A percentile compares a stretch with the other conserved stretches of the same genome.
These are phyloP conservation scores for Hymenoscyphus fructigenus DNA, from an alignment of 2,329 filamentous ascomycete genomes.

Conservation along the genomic window DNA sequence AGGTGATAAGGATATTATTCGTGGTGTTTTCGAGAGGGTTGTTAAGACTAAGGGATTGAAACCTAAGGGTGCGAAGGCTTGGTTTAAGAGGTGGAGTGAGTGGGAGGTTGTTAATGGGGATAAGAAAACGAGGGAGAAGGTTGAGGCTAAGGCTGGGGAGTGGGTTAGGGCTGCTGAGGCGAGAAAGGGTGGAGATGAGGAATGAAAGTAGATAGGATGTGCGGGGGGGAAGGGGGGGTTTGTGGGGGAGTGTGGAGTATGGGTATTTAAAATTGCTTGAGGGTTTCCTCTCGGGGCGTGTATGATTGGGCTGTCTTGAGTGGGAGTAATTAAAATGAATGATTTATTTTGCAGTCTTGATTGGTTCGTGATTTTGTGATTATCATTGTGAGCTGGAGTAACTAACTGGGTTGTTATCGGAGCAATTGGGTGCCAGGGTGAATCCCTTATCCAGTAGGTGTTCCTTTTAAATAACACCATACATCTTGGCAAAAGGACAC, in stretches of 20 bases:
- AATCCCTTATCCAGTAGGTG: no score
- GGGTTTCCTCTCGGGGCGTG: not conserved
- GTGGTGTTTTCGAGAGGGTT: slow-evolving; percentile 81
- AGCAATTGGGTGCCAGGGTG: no score
- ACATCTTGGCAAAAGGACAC: no score
- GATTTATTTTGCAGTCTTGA: not conserved
- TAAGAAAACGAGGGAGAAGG: slow-evolving; percentile 66
- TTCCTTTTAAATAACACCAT: no score
- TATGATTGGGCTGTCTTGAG: not conserved
- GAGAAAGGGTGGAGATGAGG: slow-evolving; percentile 35
- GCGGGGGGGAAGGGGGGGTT: no score
- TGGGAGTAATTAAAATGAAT: not conserved
- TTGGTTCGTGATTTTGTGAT: no score
- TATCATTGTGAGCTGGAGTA: no score
- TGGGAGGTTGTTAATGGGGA: slow-evolving; percentile 79
- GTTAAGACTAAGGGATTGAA: slow-evolving; percentile 69
- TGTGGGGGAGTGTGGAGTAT: not conserved
- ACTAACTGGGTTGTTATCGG: no score
- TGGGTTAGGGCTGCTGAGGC: slow-evolving; percentile 58
- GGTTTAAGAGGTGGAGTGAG: slow-evolving; percentile 89
- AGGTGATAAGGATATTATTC: slow-evolving; percentile 57
- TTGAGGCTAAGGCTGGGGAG: slow-evolving; percentile 68
- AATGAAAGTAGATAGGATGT: not conserved
- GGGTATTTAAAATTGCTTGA: not conserved
- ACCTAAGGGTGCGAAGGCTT: slow-evolving; percentile 76